Conservation (phyloP, 2,329 filamentous ascomycete species). For the Aspergillus neotritici region DNA sequence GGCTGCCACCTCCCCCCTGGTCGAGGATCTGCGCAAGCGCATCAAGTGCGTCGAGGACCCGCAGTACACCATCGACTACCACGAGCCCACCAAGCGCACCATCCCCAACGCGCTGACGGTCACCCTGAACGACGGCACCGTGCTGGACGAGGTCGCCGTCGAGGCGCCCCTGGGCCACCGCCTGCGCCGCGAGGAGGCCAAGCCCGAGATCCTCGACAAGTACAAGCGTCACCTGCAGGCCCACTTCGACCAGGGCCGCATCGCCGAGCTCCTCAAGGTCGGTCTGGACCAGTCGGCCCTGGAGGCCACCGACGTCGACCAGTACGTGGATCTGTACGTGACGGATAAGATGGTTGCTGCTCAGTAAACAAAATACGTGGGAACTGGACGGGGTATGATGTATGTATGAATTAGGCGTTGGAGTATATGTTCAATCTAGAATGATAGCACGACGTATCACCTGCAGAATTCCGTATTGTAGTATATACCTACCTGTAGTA, state of each 20-base stretch:
- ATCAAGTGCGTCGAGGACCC: conserved; percentile 97
- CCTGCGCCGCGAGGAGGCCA: conserved; percentile 87
- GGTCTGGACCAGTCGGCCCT: conserved; percentile 69
- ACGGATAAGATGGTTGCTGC: conserved; percentile 45
- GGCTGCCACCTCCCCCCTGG: conserved; percentile 80
- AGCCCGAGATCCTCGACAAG: conserved; percentile 93
- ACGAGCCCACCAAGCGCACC: conserved; percentile 85
- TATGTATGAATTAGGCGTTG: background rate
- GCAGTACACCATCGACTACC: conserved; percentile 91
- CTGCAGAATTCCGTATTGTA: too few relatives aligned
- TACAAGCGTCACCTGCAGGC: conserved; percentile 86
- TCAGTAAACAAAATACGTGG: conserved; percentile 11
- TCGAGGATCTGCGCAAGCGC: conserved; percentile 86
- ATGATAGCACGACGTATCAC: background rate
- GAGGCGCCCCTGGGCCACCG: conserved; percentile 93
- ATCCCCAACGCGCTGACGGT: conserved; percentile 97
- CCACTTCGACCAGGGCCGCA: conserved; percentile 70
- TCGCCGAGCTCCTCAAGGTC: conserved; percentile 76
- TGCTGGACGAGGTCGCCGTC: conserved; percentile 83
- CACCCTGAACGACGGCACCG: conserved; percentile 86
- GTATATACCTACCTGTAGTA: too few relatives aligned
- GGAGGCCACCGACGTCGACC: conserved; percentile 76
- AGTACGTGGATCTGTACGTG: conserved; percentile 84
- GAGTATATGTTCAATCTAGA: background rate
- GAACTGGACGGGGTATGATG: background rate